Evolutionary conservation across 805 yeast genomes (phyloP).

Genomic region (Yamadazyma endophytica): DNA sequence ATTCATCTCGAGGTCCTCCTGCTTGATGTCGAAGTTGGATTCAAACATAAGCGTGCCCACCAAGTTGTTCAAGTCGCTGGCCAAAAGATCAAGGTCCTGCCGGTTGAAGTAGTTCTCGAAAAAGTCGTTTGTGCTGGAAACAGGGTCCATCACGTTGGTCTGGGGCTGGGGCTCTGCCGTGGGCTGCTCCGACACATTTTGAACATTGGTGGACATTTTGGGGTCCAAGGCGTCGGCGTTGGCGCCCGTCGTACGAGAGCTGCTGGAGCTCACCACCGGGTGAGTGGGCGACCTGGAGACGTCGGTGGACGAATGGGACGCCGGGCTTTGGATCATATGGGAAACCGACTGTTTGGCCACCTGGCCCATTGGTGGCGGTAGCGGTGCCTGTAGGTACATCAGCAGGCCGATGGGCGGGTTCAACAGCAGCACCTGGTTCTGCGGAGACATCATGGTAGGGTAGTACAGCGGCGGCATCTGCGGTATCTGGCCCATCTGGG

Average conservation of each 20-base stretch:
- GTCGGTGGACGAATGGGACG: not conserved
- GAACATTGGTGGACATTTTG: not conserved
- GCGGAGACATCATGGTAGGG: too few relatives aligned
- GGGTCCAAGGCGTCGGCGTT: not conserved
- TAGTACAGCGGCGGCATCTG: too few relatives aligned
- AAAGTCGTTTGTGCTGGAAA: too few relatives aligned
- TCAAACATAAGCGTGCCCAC: constrained; percentile 36
- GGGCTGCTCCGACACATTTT: not conserved
- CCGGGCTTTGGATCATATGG: too few relatives aligned
- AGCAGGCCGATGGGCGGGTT: not conserved
- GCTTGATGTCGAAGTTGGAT: constrained; percentile 19
- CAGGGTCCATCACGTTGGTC: too few relatives aligned
- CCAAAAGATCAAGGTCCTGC: constrained; percentile 32
- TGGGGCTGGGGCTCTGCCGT: not conserved
- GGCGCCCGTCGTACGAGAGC: not conserved
- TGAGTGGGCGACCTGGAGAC: too few relatives aligned
- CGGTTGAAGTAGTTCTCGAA: constrained; percentile 12
- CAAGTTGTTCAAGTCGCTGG: constrained; percentile 36
- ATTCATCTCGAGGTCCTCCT: constrained; percentile 6
- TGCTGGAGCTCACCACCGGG: too few relatives aligned
- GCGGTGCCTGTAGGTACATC: not conserved
- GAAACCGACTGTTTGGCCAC: too few relatives aligned
- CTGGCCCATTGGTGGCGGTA: too few relatives aligned
- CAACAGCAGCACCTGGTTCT: not conserved
- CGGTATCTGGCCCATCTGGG: not conserved